phyloP scores from a whole-genome alignment of 2,329 filamentous ascomycete genomes.

The Fusarium abutilonis region DNA sequence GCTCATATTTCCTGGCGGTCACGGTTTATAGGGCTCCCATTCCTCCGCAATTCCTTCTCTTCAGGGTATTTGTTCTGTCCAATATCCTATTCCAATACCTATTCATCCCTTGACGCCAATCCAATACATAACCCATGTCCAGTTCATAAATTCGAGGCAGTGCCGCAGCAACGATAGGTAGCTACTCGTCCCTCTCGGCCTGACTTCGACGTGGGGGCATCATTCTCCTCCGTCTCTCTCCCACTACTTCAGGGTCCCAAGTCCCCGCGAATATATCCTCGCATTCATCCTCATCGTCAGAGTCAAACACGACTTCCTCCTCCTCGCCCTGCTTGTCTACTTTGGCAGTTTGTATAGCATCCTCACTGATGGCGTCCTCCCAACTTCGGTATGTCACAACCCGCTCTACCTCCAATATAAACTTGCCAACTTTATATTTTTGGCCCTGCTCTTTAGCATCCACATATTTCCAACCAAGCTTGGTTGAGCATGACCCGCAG shows the following conservation, averaged over 20 bases:
- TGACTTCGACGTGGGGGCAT: constrained; percentile 45
- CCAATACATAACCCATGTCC: constrained; percentile 18
- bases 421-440: constrained; percentile 75
- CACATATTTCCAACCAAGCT: constrained; percentile 75
- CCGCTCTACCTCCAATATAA: constrained; percentile 70
- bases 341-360: constrained; percentile 13
- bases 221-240: constrained; percentile 57
- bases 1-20: neutral
- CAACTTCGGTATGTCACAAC: constrained; percentile 63
- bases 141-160: constrained; percentile 5
- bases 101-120: constrained; percentile 35
- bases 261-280: constrained; percentile 71
- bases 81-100: constrained; percentile 11
- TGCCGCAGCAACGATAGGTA: constrained; percentile 12
- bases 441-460: constrained; percentile 68
- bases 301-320: constrained; percentile 64
- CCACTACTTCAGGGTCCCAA: constrained; percentile 66
- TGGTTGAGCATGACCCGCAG: constrained; percentile 64
- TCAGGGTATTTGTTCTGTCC: constrained; percentile 37
- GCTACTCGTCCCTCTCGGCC: constrained; percentile 23
- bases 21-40: constrained; percentile 12
- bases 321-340: constrained; percentile 21
- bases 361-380: constrained; percentile 51
- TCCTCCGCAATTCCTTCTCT: constrained; percentile 14
- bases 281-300: constrained; percentile 72